These are phyloP conservation scores for Triglochin maritima DNA, from an alignment of 106 monocot species.

Conservation along the genomic window DNA sequence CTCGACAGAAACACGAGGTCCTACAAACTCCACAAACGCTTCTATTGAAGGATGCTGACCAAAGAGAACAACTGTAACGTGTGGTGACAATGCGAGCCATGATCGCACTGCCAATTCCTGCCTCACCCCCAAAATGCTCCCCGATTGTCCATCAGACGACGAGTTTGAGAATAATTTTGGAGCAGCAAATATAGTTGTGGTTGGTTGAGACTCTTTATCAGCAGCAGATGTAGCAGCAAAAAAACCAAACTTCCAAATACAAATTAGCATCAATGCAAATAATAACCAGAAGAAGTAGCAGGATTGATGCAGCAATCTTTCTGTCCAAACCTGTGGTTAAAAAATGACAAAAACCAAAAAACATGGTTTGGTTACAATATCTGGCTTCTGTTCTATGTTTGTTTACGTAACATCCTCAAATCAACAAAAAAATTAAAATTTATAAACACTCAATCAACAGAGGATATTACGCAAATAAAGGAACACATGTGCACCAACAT, in stretches of 20 bases:
- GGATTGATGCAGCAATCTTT: no score
- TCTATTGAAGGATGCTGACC: constrained; percentile 37
- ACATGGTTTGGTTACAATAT: no score
- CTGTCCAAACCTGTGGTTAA: no score
- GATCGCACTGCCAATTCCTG: constrained; percentile 78
- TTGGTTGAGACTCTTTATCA: constrained; percentile 13
- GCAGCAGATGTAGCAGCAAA: neutral
- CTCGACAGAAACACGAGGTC: constrained; percentile 58
- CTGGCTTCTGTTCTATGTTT: no score
- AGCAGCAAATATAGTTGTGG: constrained; percentile 57
- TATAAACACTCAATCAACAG: no score
- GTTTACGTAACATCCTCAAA: no score
- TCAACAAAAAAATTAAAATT: no score
- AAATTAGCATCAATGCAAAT: constrained; percentile 1
- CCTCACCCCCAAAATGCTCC: constrained; percentile 14
- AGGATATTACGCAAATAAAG: no score
- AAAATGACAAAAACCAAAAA: no score
- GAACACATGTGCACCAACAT: no score
- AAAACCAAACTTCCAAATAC: neutral
- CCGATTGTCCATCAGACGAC: neutral
- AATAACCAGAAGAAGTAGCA: neutral
- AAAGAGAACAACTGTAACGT: constrained; percentile 63
- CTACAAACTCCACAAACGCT: constrained; percentile 34
- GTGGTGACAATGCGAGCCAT: constrained; percentile 54
- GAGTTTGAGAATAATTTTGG: constrained; percentile 21